Evolutionary conservation across 2,329 filamentous ascomycete species (phyloP).

Genomic region (Fusarium robinianum): DNA sequence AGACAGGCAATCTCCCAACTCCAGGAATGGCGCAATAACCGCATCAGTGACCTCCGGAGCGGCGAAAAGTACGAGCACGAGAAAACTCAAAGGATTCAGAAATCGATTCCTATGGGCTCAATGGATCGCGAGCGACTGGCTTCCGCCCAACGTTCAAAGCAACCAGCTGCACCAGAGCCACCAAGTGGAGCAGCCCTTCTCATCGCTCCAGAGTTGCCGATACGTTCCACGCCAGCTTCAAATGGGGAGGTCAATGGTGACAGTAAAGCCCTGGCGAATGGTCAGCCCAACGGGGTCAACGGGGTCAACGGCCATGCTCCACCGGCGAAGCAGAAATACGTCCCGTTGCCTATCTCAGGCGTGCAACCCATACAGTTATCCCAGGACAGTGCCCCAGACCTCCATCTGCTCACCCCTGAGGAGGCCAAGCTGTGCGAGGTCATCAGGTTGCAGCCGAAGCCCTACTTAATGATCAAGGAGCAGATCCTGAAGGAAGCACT

Average conservation of each 20-base stretch:
- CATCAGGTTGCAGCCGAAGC: conserved; percentile 86
- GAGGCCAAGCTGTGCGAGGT: conserved; percentile 86
- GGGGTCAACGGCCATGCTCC: conserved; percentile 44
- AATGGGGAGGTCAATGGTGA: conserved; percentile 52
- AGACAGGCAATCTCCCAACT: conserved; percentile 87
- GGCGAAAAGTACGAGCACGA: conserved; percentile 94
- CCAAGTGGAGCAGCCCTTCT: conserved; percentile 76
- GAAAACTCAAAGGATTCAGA: conserved; percentile 76
- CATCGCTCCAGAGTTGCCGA: conserved; percentile 76
- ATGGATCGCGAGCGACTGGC: conserved; percentile 83
- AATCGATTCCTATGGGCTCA: conserved; percentile 71
- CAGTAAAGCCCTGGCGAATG: conserved; percentile 58
- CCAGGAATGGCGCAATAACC: conserved; percentile 88
- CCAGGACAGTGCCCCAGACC: conserved; percentile 76
- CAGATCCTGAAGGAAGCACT: conserved; percentile 88
- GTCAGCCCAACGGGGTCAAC: conserved; percentile 48
- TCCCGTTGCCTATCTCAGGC: conserved; percentile 61
- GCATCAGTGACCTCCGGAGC: conserved; percentile 80
- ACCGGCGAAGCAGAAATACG: conserved; percentile 54
- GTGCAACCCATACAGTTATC: conserved; percentile 69
- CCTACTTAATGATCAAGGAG: conserved; percentile 94
- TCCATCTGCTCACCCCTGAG: conserved; percentile 82
- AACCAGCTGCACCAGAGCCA: conserved; percentile 68
- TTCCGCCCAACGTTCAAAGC: conserved; percentile 70
- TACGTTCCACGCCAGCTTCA: conserved; percentile 53